These are phyloP conservation scores for Candida qinlingensis DNA, from an alignment of 805 yeast species.

Conservation along the genomic window DNA sequence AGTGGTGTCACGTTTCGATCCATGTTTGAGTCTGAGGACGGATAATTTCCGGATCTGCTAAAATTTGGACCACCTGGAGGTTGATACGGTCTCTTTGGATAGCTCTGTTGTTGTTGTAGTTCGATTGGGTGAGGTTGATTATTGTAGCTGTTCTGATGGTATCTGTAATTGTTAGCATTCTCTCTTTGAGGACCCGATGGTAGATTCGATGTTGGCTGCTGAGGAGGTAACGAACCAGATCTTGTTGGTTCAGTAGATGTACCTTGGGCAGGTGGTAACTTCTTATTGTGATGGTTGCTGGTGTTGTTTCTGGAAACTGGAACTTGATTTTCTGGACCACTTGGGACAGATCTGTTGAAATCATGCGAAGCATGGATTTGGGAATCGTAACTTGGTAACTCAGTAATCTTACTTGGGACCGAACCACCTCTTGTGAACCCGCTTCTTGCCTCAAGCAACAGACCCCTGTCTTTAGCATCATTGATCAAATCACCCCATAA, in stretches of 20 bases:
- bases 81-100: too few species aligned
- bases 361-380: too few species aligned
- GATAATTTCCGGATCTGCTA: not conserved
- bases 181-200: not conserved
- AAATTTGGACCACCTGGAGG: too few species aligned
- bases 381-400: too few species aligned
- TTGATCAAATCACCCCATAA: conserved; percentile 69
- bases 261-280: not conserved
- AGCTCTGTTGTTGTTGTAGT: too few species aligned
- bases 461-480: conserved; percentile 53
- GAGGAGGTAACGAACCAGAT: conserved; percentile 1
- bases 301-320: not conserved
- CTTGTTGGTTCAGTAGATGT: not conserved
- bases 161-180: too few species aligned
- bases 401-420: not conserved
- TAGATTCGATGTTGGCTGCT: not conserved
- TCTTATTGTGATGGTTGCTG: not conserved
- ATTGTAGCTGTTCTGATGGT: too few species aligned
- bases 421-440: conserved; percentile 15
- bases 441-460: conserved; percentile 10
- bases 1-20: not conserved
- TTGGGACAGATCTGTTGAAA: not conserved
- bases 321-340: not conserved
- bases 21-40: too few species aligned
- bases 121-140: too few species aligned